Base-by-base conservation (phyloP, 1,284 basidiomycete species). In the Ustilago loliicola region DNA sequence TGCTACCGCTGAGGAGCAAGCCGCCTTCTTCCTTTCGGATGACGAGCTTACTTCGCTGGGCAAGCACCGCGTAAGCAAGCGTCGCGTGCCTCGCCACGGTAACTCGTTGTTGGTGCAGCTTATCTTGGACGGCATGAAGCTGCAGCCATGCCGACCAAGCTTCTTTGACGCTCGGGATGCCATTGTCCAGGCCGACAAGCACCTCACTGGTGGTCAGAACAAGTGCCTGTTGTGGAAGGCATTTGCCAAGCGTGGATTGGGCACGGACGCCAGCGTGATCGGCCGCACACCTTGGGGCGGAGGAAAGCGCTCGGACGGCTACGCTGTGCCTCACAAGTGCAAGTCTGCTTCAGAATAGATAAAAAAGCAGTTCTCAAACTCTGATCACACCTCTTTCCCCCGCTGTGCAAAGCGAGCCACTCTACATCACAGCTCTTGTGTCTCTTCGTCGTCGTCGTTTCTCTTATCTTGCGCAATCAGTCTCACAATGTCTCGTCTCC, bases 151-250 rank as follows among this genome's bases (percentile, higher is more conserved):
- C 88, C 90, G 92, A 61, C 96, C 95, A 5, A 86, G 85, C 45
- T 97, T 98, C 92, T 93, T 96, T 83, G 91, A 95, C 78, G 93
- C 95, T 13, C 91, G 96, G 69, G 92, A 95, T 87, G 95, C 95
- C 23, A 96, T 98, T 86, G 91, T 98, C 81, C 91, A 94, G 82
- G 95, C 96, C n/a, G 96, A 98, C 87, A 88, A 94, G 86, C 88
- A 93, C 53, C 90, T 96, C 66, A 98, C 96, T 1, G 93, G 92
- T 23, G 96, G 96, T 17, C 93, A 94, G 89, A 98, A 98, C 89
- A 89, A 90, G 81, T 98, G 96, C 87, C 88, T 90, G n/a, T 88
- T 98, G 73, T 98, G 94, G 95, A 88, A 90, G 72, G 94, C 91
- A 50, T 98, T 98, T 85, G 90, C 93, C 19, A 88, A 90, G 81